Base-by-base conservation (phyloP, 202 grass and related monocot genomes). In the Bolboschoenoplectus hybrid region DNA sequence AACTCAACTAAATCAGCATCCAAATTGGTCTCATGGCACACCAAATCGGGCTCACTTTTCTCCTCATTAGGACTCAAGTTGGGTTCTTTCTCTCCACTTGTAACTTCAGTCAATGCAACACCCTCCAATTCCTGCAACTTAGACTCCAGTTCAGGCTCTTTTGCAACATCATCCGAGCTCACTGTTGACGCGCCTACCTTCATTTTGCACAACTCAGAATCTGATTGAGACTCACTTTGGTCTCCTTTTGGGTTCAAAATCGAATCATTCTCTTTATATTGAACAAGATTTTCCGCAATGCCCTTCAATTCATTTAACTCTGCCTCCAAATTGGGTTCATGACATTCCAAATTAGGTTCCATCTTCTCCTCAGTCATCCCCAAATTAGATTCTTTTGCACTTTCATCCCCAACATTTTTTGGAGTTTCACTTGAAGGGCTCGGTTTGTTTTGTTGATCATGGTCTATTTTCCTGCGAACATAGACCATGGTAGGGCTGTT, bases 321-420 rank as follows among this genome's bases (percentile, higher is more conserved):
- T 41, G 13, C 6, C 51, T 57, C 75, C 52, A 40, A 4, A 60
- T 38, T 41, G 36, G 34, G 34, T 79, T 79, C 75, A 19, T 58
- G 52, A 79, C 75, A 79, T 58, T 84, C 81, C 81, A 83, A 83
- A 83, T 83, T 63, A 35, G 81, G 81, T 83, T 83, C 63, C 45
- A 36, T 83, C 8, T 49, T 67, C 17, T 68, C 60, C 81, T 50
- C 60, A 55, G 4, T 4, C 56, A 36, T 55, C 58, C 16, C 61
- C 80, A 63, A 55, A 70, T 65, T 82, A 35, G 81, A 64, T 53
- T 53, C 81, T 70, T 71, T 71, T 84, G 46, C 49, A 38, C 35
- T 71, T 20, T 70, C 81, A 66, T 40, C 57, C 13, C 63, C 81
- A n/a, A 13, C 45, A 71, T 69, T 84, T 56, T 84, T 70, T 19